Evolutionary conservation across 257 asterid genomes (phyloP), one percentile per base, ranked within the genome.

Genomic region (Fraxinus cuspidata): DNA sequence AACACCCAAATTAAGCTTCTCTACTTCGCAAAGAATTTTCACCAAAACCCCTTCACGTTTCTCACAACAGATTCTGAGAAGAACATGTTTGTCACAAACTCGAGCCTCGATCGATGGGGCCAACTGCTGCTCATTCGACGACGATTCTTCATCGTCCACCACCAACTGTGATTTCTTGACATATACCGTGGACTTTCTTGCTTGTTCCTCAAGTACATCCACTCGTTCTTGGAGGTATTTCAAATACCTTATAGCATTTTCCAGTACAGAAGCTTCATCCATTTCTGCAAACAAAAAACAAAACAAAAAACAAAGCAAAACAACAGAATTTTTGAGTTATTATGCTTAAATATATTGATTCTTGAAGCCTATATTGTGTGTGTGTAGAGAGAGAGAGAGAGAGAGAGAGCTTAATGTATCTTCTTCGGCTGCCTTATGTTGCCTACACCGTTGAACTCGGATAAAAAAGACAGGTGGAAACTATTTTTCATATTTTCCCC

Each of bases 241-340:
- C 42, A 83, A 19, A 42, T 83, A 77, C 78, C 81, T 75, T 15
- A 83, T 77, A 1, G 78, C 71, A 63, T 80, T 79, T n/a, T 81
- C 75, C 2, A 79, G 77, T 21, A 77, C 74, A 42, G 74, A 79
- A 76, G 25, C 47, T 40, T 77, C 70, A 73, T 83, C 80, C 80
- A 83, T 60, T 60, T 78, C 84, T 80, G 64, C 38, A 11, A 23
- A 23, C 16, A 23, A 0, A 23, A 3, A 60, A 60, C 11, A 21
- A 11, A 23, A 23, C 16, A 23, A 0, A 23, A 3, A 60, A 60
- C 11, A 21, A 10, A 40, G 3, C 63, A 51, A 51, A 53, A 18
- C 9, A 53, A 53, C 8, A 19, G 27, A 53, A 18, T 2, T 18
- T n/a, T 53, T 53, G 1, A 53, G 18, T 16, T 5, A 1, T 13